A percentile compares a stretch with the other conserved stretches of the same genome.
Evolutionary conservation across 2,329 filamentous ascomycete species (phyloP).

Genomic region (Phialophora tarda): DNA sequence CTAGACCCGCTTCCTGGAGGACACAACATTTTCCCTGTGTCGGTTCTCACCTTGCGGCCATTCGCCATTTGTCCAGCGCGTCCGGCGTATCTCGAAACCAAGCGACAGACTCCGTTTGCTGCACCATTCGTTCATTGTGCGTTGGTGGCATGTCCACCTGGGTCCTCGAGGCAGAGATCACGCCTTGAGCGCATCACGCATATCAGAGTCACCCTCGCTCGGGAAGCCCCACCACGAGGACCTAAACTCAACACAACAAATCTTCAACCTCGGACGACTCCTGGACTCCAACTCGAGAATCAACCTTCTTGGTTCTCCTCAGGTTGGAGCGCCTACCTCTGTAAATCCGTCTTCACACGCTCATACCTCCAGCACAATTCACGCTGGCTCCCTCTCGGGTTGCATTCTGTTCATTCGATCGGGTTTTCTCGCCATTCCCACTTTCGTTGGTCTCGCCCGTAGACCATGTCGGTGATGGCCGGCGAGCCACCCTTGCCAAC

Average conservation of each 20-base stretch:
- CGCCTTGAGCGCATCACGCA: background rate
- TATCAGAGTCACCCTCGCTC: slow-evolving; percentile 1
- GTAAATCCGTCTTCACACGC: background rate
- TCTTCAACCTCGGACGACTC: background rate
- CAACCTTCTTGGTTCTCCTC: background rate
- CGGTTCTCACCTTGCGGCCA: slow-evolving; percentile 1
- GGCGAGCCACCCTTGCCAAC: slow-evolving; percentile 23
- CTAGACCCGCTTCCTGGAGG: slow-evolving; percentile 16
- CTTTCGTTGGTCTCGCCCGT: background rate
- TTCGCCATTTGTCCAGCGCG: slow-evolving; percentile 1
- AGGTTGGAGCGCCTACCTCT: background rate
- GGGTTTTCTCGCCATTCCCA: background rate
- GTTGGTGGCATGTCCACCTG: background rate
- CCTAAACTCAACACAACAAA: background rate
- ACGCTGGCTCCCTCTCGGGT: background rate
- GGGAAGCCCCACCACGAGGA: slow-evolving; percentile 5
- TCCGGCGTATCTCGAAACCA: background rate
- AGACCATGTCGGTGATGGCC: slow-evolving; percentile 24
- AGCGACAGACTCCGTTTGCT: background rate
- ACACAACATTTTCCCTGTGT: background rate
- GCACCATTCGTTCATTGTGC: background rate
- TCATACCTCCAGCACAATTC: background rate
- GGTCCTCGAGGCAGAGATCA: background rate
- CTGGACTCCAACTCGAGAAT: background rate
- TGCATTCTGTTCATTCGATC: background rate